Evolutionary conservation across 73 alveolate genomes (phyloP), one percentile per base, ranked within the genome.

Genomic region (Tetrahymena malaccensis): DNA sequence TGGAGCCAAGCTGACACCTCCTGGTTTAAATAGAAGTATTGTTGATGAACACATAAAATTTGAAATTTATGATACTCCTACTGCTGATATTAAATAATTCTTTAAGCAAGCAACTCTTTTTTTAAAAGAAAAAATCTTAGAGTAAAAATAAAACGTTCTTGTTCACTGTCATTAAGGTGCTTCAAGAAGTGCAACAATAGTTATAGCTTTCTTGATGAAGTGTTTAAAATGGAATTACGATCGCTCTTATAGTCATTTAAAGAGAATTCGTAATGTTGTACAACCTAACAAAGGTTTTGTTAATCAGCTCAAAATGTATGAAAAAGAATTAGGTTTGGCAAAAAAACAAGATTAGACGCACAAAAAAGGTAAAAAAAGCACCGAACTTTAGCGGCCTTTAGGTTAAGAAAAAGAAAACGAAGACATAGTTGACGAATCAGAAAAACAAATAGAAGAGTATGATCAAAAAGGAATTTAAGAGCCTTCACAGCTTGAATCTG

Each of bases 121-220:
- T 70, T 70, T 70, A 33, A 70, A 70, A 31, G 89, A 70, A n/a
- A 70, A 70, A 12, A n/a, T 70, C 43, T 31, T 70, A 70, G 89
- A 70, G 8, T 70, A 93, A 37, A 83, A 94, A 16, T 70, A 44
- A 56, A 95, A 95, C 58, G 57, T 95, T 6, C 96, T 96, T 34
- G 97, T 96, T 37, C 98, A 96, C 95, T 96, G 98, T 56, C 85
- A 96, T 44, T 94, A 84, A 38, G 98, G 98, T 8, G 94, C 94
- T 3, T 96, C 97, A 13, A 94, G 98, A 83, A 93, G 97, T 43
- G 94, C 97, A 85, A 16, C 98, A 6, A 58, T 97, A 38, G 97
- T 96, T 6, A 96, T 97, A 34, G 95, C 97, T 40, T 96, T 94
- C 94, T 43, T 97, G 13, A 97, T 97, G 98, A 94, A 94, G 56